These are phyloP conservation scores for Phytophthora palmivora DNA, from an alignment of 352 stramenopile genomes.

Conservation along the genomic window DNA sequence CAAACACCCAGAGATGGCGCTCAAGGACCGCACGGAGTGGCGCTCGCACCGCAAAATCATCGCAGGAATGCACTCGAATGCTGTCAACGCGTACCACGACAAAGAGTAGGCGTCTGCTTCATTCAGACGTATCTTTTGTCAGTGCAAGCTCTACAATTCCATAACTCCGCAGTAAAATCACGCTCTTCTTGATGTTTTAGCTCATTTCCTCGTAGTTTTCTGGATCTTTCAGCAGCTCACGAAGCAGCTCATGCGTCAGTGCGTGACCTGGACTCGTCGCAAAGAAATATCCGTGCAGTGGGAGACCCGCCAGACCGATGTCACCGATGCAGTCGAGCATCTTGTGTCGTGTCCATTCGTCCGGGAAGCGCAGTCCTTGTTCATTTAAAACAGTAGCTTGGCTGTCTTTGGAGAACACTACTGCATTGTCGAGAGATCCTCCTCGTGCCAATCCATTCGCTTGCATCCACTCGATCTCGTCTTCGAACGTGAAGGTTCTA, in stretches of 20 bases:
- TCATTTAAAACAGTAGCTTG: conserved; percentile 46
- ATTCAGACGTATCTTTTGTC: too few relatives aligned
- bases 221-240: conserved; percentile 51
- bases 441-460: conserved; percentile 57
- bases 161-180: conserved; percentile 16
- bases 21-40: conserved; percentile 51
- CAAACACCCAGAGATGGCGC: conserved; percentile 60
- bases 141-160: not conserved
- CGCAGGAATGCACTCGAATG: conserved; percentile 50
- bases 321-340: conserved; percentile 79
- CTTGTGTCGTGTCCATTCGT: conserved; percentile 81
- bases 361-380: conserved; percentile 57
- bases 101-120: conserved; percentile 19
- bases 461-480: conserved; percentile 72
- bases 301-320: conserved; percentile 56
- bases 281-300: conserved; percentile 73
- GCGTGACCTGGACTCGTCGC: conserved; percentile 72
- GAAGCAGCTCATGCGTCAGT: conserved; percentile 65
- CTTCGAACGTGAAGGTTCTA: conserved; percentile 79
- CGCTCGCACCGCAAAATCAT: conserved; percentile 59
- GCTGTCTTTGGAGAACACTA: conserved; percentile 54
- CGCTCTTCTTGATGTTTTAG: conserved; percentile 15
- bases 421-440: conserved; percentile 68
- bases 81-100: conserved; percentile 49
- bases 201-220: conserved; percentile 52